phyloP scores from a whole-genome alignment of 768 basidiomycete genomes.

The Lanmaoa rubissima region DNA sequence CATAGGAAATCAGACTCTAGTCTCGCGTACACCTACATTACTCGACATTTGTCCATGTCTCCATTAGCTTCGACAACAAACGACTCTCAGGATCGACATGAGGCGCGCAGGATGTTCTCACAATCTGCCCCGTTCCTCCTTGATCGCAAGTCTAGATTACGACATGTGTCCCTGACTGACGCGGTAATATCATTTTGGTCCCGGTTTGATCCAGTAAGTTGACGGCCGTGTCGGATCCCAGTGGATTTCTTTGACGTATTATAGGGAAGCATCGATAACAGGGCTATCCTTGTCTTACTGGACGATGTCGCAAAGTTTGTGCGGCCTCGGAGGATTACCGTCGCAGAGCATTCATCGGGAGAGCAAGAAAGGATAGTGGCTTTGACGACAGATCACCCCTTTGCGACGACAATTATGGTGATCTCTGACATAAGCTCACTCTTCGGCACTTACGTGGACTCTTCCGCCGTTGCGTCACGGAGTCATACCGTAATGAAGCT shows the following conservation, averaged over 20 bases:
- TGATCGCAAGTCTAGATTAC: constrained; percentile 55
- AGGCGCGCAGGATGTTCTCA: constrained; percentile 48
- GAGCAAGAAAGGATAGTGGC: background rate
- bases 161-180: constrained; percentile 49
- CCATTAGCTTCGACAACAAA: constrained; percentile 47
- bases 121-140: constrained; percentile 62
- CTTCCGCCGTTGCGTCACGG: constrained; percentile 1
- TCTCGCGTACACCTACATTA: constrained; percentile 65
- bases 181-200: constrained; percentile 68
- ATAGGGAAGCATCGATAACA: constrained; percentile 36
- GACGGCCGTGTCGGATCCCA: background rate
- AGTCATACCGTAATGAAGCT: constrained; percentile 56
- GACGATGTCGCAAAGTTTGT: constrained; percentile 53
- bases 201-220: constrained; percentile 43
- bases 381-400: constrained; percentile 15
- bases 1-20: constrained; percentile 34
- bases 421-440: constrained; percentile 28
- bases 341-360: background rate
- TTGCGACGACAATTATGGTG: constrained; percentile 17
- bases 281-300: constrained; percentile 52
- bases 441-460: constrained; percentile 10
- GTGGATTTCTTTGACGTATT: constrained; percentile 9
- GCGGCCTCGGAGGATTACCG: constrained; percentile 40
- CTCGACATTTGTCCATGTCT: constrained; percentile 59
- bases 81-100: constrained; percentile 43